phyloP scores from a whole-genome alignment of 768 basidiomycete genomes.

The Leucocoprinus birnbaumii region DNA sequence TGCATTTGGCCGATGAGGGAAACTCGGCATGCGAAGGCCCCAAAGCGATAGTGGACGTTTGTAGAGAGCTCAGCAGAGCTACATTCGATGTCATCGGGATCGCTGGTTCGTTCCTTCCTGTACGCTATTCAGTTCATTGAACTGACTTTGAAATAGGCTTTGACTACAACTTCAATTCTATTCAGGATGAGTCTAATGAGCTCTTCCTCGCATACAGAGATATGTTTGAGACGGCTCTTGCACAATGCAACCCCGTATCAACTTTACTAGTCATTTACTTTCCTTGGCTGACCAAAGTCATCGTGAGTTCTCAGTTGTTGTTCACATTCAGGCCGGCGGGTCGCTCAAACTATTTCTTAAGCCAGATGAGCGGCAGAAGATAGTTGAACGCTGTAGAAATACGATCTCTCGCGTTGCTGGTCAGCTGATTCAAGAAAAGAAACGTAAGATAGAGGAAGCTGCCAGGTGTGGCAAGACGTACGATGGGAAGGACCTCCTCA shows the following conservation, averaged over 20 bases:
- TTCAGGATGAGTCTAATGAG: slow-evolving; percentile 76
- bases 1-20: slow-evolving; percentile 34
- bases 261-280: slow-evolving; percentile 53
- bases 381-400: slow-evolving; percentile 52
- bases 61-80: slow-evolving; percentile 76
- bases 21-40: not conserved
- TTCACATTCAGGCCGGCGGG: not conserved
- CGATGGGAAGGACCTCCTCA: slow-evolving; percentile 73
- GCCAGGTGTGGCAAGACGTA: slow-evolving; percentile 49
- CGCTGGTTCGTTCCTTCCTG: slow-evolving; percentile 54
- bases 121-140: not conserved
- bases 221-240: slow-evolving; percentile 76
- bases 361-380: slow-evolving; percentile 52
- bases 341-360: slow-evolving; percentile 19
- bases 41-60: slow-evolving; percentile 57
- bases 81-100: slow-evolving; percentile 91
- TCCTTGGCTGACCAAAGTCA: slow-evolving; percentile 50
- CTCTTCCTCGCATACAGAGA: slow-evolving; percentile 80
- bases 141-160: slow-evolving; percentile 51
- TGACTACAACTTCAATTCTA: slow-evolving; percentile 83
- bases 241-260: slow-evolving; percentile 45
- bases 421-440: slow-evolving; percentile 76
- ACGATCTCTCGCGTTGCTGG: slow-evolving; percentile 73
- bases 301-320: slow-evolving; percentile 49
- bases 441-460: slow-evolving; percentile 62